phyloP scores from a whole-genome alignment of 2,329 filamentous ascomycete genomes.

The Penicillium sp. region DNA sequence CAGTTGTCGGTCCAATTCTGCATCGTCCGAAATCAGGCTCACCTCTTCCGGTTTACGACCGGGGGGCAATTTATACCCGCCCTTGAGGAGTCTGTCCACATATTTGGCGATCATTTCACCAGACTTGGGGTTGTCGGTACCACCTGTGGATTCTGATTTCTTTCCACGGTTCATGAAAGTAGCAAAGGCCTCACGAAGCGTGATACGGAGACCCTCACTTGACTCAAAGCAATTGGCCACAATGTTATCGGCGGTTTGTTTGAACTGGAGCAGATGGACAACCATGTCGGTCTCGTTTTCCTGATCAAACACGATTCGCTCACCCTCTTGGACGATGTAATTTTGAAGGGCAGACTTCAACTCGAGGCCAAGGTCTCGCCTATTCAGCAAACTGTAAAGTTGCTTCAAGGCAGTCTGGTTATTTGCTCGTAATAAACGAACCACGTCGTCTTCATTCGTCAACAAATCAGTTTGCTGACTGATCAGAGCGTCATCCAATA shows the following conservation, averaged over 20 bases:
- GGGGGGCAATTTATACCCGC: slow-evolving; percentile 70
- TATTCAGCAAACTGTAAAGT: slow-evolving; percentile 74
- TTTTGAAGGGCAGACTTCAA: slow-evolving; percentile 73
- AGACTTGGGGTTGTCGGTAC: slow-evolving; percentile 85
- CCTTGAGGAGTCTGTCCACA: slow-evolving; percentile 83
- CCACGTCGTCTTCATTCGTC: slow-evolving; percentile 66
- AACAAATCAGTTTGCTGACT: slow-evolving; percentile 66
- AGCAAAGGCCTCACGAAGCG: slow-evolving; percentile 81
- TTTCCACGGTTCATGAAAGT: slow-evolving; percentile 88
- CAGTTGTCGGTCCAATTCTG: slow-evolving; percentile 85
- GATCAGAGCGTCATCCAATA: slow-evolving; percentile 73
- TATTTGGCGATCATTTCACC: slow-evolving; percentile 99
- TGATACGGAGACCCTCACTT: slow-evolving; percentile 75
- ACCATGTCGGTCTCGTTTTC: slow-evolving; percentile 84
- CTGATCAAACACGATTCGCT: slow-evolving; percentile 76
- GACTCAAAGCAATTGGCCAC: slow-evolving; percentile 75
- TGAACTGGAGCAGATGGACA: slow-evolving; percentile 75
- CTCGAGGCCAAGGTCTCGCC: slow-evolving; percentile 68
- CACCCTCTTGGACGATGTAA: slow-evolving; percentile 76
- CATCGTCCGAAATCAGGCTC: slow-evolving; percentile 80
- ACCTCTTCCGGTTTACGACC: slow-evolving; percentile 36
- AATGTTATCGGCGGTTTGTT: slow-evolving; percentile 74
- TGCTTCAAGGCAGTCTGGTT: slow-evolving; percentile 70
- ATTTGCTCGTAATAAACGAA: slow-evolving; percentile 70
- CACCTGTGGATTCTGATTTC: slow-evolving; percentile 70